These are phyloP conservation scores for Rhazya stricta DNA, from an alignment of 257 asterid species.

Conservation along the genomic window DNA sequence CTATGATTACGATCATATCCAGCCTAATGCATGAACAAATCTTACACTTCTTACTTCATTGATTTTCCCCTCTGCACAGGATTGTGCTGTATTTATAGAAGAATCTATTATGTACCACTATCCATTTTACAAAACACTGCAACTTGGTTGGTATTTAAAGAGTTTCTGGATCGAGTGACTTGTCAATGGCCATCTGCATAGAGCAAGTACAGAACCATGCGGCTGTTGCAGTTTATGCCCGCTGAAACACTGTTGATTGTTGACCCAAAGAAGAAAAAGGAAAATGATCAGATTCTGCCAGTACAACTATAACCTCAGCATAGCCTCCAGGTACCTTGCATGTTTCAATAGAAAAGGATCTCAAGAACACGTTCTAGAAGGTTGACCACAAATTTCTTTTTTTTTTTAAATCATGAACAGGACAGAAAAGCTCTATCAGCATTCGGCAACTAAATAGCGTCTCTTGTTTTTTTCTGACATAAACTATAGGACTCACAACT, in stretches of 20 bases:
- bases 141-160: no score
- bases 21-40: neutral
- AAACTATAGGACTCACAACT: no score
- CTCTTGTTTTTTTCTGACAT: neutral
- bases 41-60: no score
- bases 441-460: neutral
- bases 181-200: no score
- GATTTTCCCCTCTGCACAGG: no score
- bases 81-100: no score
- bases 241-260: neutral
- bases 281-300: neutral
- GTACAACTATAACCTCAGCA: neutral
- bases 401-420: neutral
- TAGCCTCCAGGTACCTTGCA: slow-evolving; percentile 11
- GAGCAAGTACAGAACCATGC: neutral
- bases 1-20: neutral
- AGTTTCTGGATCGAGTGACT: no score
- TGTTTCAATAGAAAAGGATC: neutral
- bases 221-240: neutral
- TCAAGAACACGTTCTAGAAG: neutral
- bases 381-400: slow-evolving; percentile 7
- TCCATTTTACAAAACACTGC: no score
- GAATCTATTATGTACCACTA: no score
- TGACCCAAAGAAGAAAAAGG: neutral
- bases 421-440: neutral